Base-by-base conservation (phyloP, 805 yeast species). In the Nakazawaea wyomingensis region DNA sequence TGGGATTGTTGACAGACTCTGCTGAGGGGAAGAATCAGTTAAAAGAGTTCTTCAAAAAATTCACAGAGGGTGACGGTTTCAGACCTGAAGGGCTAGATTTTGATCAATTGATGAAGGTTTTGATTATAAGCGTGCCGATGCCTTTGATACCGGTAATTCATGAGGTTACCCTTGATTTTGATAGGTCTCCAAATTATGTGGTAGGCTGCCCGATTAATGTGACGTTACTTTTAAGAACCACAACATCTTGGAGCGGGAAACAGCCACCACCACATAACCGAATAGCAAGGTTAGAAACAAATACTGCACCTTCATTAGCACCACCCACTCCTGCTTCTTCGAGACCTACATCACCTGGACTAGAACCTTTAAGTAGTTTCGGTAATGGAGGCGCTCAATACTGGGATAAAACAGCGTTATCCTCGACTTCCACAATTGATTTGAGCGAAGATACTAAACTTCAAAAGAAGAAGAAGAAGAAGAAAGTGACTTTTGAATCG, bases 151-250 rank as follows among this genome's bases (percentile, higher is more conserved):
- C 79, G 48, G 69, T 77, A 16, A 69, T 85, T 17, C 89, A 83
- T 50, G 68, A 74, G 7, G 72, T 80, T 6, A 79, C 77, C 44
- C 68, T 69, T 45, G 48, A 60, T 1, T 72, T 63, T 47, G 62
- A 62, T 4, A 57, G 60, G 32, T 60, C 65, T 26, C 49, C 64
- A 8, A 78, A 72, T 38, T 78, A 71, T 48, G 56, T 71, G 8
- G 79, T 85, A 1, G 93, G 93, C 2, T 80, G 77, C 39, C 79
- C 84, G 1, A 73, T 86, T n/a, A 47, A 56, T 0, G 67, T 72
- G 2, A 54, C 50, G 7, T 56, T 84, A 19, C 50, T 48, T 0
- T 59, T 86, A 3, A 57, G 62, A 5, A 68, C 83, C 0, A 52
- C 61, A 3, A 62, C 71, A 0, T 61, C 60, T 37, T 78, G 85